phyloP scores from a whole-genome alignment of 768 basidiomycete species.

The Mycena amicta region DNA sequence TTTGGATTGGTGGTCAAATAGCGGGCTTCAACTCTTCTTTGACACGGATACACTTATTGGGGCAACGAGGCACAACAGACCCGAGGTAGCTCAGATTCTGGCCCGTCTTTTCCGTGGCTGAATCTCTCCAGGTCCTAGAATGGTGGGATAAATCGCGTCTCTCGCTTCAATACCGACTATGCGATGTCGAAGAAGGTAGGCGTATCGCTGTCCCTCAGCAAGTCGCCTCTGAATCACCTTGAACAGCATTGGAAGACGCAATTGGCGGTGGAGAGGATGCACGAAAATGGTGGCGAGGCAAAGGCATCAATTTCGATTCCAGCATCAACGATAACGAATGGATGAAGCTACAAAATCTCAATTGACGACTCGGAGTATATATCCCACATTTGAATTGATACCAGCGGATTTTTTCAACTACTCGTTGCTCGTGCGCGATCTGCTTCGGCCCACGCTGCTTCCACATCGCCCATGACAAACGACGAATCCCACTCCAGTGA shows the following conservation, averaged over 20 bases:
- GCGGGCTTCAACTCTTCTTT: conserved; percentile 75
- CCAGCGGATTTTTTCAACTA: too few species aligned
- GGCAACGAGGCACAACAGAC: conserved; percentile 80
- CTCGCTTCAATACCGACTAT: conserved; percentile 84
- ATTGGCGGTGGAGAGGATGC: conserved; percentile 78
- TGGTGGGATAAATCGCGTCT: conserved; percentile 88
- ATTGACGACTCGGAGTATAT: conserved; percentile 44
- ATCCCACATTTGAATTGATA: not conserved
- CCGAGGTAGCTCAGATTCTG: conserved; percentile 38
- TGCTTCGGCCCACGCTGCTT: conserved; percentile 12
- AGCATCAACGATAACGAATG: conserved; percentile 73
- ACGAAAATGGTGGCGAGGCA: conserved; percentile 78
- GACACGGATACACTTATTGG: conserved; percentile 80
- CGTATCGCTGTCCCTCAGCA: not conserved
- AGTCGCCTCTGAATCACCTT: not conserved
- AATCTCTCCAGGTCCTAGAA: conserved; percentile 54
- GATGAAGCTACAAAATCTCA: conserved; percentile 81
- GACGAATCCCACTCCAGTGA: conserved; percentile 25
- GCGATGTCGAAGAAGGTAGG: conserved; percentile 77
- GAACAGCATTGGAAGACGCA: conserved; percentile 74
- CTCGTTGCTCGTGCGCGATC: conserved; percentile 4
- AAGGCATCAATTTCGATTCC: conserved; percentile 82
- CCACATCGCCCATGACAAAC: conserved; percentile 25
- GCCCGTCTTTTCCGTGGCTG: not conserved
- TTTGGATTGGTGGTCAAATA: conserved; percentile 82